phyloP scores from a whole-genome alignment of 2,329 filamentous ascomycete genomes.

The Pseudogymnoascus sp. region DNA sequence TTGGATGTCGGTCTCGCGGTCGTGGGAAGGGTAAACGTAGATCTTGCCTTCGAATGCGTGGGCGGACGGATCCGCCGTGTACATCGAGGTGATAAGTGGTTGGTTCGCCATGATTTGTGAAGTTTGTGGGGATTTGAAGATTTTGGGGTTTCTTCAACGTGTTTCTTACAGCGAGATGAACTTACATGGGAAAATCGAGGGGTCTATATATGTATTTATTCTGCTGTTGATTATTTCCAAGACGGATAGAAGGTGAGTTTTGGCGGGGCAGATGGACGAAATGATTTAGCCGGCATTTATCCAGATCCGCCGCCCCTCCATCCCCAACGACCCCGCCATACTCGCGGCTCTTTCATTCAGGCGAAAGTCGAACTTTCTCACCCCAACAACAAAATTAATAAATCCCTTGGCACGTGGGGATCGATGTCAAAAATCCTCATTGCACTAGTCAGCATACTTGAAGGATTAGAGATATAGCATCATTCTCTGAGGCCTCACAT shows the following conservation, averaged over 20 bases:
- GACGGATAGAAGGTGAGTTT: conserved; percentile 4
- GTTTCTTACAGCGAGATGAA: background rate
- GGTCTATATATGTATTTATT: background rate
- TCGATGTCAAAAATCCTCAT: background rate
- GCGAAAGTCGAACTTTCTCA: background rate
- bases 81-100: conserved; percentile 66
- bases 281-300: conserved; percentile 3
- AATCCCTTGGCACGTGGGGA: background rate
- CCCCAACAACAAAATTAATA: background rate
- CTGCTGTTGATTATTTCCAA: background rate
- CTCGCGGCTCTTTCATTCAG: conserved; percentile 8
- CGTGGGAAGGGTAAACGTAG: conserved; percentile 77
- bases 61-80: conserved; percentile 73
- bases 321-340: conserved; percentile 3
- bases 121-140: background rate
- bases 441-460: background rate
- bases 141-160: background rate
- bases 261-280: conserved; percentile 1
- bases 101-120: conserved; percentile 7
- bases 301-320: conserved; percentile 7
- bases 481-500: background rate
- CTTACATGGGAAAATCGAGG: background rate
- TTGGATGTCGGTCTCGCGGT: conserved; percentile 64
- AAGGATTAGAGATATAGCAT: background rate
- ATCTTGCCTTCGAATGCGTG: conserved; percentile 69